A percentile compares a stretch with the other conserved stretches of the same genome.
phyloP scores from a whole-genome alignment of 768 basidiomycete species.

The Gloeopeniophorella convolvens region DNA sequence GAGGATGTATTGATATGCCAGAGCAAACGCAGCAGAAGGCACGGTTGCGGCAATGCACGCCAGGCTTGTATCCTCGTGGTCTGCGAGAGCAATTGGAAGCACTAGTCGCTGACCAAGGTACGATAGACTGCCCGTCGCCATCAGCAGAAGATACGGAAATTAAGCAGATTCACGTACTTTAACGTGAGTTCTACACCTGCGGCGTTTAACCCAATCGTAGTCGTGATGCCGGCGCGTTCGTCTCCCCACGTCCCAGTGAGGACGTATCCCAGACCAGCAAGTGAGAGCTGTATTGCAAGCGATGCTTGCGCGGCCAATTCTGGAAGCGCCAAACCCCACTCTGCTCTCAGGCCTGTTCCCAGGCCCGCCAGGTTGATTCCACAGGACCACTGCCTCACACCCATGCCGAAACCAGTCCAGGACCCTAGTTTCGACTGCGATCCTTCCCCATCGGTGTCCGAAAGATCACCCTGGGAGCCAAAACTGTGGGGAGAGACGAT shows the following conservation, averaged over 20 bases:
- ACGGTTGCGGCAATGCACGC: conserved; percentile 47
- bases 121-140: conserved; percentile 35
- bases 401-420: conserved; percentile 42
- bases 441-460: conserved; percentile 11
- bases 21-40: conserved; percentile 45
- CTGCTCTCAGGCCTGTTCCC: conserved; percentile 42
- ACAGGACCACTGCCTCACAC: conserved; percentile 40
- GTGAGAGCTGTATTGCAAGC: conserved; percentile 41
- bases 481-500: conserved; percentile 13
- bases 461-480: conserved; percentile 1
- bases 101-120: conserved; percentile 53
- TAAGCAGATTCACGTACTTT: conserved; percentile 40
- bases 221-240: conserved; percentile 37
- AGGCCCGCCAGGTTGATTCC: conserved; percentile 44
- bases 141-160: conserved; percentile 17
- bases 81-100: conserved; percentile 52
- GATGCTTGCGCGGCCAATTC: conserved; percentile 53
- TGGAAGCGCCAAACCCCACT: conserved; percentile 44
- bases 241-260: conserved; percentile 46
- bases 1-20: conserved; percentile 53
- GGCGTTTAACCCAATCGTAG: conserved; percentile 38
- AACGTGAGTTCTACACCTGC: conserved; percentile 47
- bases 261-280: conserved; percentile 38
- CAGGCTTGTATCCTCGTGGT: conserved; percentile 39
- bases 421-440: conserved; percentile 35